Conservation (phyloP, 1,284 basidiomycete genomes). For the Boletus holoroseus region DNA sequence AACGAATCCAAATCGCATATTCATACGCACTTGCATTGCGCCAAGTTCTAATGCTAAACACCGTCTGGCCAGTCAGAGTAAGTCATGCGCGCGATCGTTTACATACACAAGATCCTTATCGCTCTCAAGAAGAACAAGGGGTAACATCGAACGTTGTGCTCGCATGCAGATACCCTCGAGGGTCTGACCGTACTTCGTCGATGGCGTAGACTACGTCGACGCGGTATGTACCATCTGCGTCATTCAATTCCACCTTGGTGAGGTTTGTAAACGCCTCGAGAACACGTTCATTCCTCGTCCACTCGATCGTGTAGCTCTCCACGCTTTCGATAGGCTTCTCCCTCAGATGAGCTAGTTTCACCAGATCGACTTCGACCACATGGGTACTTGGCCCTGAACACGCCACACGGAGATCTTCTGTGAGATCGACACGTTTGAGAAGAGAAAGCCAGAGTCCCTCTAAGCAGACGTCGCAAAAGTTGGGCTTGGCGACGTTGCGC, state of each 20-base stretch:
- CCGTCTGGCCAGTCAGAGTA: not conserved
- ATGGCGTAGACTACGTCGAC: conserved; percentile 50
- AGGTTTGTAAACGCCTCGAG: conserved; percentile 45
- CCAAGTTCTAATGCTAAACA: not conserved
- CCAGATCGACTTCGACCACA: conserved; percentile 42
- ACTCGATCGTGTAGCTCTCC: conserved; percentile 54
- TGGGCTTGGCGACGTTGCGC: conserved; percentile 65
- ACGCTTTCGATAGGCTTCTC: conserved; percentile 28
- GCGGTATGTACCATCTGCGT: conserved; percentile 38
- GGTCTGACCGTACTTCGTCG: conserved; percentile 50
- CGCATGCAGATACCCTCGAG: conserved; percentile 31
- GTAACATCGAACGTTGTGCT: conserved; percentile 18
- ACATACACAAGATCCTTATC: not conserved
- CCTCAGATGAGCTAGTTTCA: conserved; percentile 59
- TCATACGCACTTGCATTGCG: conserved; percentile 8
- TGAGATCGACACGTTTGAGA: conserved; percentile 51
- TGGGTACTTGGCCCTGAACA: conserved; percentile 11
- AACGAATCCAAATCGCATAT: conserved; percentile 14
- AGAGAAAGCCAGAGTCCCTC: conserved; percentile 70
- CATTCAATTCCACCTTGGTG: conserved; percentile 41
- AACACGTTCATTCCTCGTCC: conserved; percentile 44
- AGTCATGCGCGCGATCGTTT: not conserved
- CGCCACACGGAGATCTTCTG: conserved; percentile 44
- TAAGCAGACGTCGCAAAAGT: conserved; percentile 72
- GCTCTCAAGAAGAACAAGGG: conserved; percentile 3